Percentiles rank a stretch among this genome's conserved stretches.
Evolutionary conservation across 2,329 filamentous ascomycete species (phyloP).

Genomic region (Podosphaera fusca): DNA sequence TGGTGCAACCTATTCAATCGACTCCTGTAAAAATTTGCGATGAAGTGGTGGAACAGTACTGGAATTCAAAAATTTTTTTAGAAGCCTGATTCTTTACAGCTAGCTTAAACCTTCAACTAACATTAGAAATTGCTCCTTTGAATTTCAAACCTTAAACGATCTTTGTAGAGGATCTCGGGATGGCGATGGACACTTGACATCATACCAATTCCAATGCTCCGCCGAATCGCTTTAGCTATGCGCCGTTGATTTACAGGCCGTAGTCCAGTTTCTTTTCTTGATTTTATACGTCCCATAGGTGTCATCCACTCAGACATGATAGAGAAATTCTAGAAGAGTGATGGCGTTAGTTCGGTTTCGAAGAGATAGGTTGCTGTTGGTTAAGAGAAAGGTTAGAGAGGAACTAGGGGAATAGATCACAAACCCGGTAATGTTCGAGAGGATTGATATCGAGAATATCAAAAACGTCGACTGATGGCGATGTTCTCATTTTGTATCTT

Average conservation of each 20-base stretch:
- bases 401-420: slow-evolving; percentile 11
- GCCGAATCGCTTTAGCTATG: slow-evolving; percentile 76
- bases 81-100: too few relatives aligned
- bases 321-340: slow-evolving; percentile 51
- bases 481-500: slow-evolving; percentile 46
- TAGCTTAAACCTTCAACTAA: too few relatives aligned
- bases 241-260: slow-evolving; percentile 77
- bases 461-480: slow-evolving; percentile 44
- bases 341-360: slow-evolving; percentile 1
- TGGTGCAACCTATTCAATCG: too few relatives aligned
- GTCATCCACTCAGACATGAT: slow-evolving; percentile 80
- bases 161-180: slow-evolving; percentile 44
- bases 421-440: slow-evolving; percentile 66
- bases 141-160: not conserved
- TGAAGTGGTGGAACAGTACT: too few relatives aligned
- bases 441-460: slow-evolving; percentile 64
- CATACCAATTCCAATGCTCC: slow-evolving; percentile 70
- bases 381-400: not conserved
- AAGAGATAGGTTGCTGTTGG: not conserved
- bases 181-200: slow-evolving; percentile 83
- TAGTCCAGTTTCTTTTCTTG: slow-evolving; percentile 52
- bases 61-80: too few relatives aligned
- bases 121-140: too few relatives aligned
- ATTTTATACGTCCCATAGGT: slow-evolving; percentile 63
- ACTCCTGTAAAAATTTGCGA: too few relatives aligned